Base-by-base conservation (phyloP, 805 yeast species). In the Kluyveromyces aestuarii region DNA sequence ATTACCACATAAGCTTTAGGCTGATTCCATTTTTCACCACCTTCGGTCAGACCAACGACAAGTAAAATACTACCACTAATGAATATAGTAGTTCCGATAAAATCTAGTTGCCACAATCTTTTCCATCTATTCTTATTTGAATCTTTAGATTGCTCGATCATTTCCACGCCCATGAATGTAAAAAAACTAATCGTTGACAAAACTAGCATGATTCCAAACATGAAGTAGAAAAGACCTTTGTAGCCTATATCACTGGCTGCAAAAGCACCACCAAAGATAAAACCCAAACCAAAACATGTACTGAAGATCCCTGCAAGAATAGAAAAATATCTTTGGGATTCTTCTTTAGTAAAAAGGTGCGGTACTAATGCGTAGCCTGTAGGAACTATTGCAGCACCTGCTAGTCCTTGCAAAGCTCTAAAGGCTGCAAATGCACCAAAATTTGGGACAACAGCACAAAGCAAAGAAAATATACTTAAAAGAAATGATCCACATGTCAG, bases 201-300 rank as follows among this genome's bases (percentile, higher is more conserved):
- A 8, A 21, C 37, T 14, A 41, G 14, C 16, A 37, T n/a, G 10
- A 61, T 37, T 1, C 69, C 75, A 60, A 71, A 71, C 1, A 67
- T 60, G 35, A 72, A 62, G 48, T 63, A 74, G 50, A 68, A 70
- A 10, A 68, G 55, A 1, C 71, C 71, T 45, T 66, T 64, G 52
- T 72, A 72, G 1, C 76, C 77, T 44, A 70, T 56, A 6, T 48
- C 36, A 1, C 72, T 59, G 21, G 51, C 47, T 1, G 70, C 56
- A 45, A 74, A 74, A 0, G 74, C 77, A 44, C 79, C 78, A 27
- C 78, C 77, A 1, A 74, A 35, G 8, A 73, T 48, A 4, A 62
- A 53, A 6, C 77, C 79, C 13, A 72, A 27, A 8, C 75, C 75
- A n/a, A 70, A 58, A 30, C 66, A 50, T 33, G 65, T 41, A 49